phyloP scores from a whole-genome alignment of 768 basidiomycete species.

The Tricholoma saponaceum region DNA sequence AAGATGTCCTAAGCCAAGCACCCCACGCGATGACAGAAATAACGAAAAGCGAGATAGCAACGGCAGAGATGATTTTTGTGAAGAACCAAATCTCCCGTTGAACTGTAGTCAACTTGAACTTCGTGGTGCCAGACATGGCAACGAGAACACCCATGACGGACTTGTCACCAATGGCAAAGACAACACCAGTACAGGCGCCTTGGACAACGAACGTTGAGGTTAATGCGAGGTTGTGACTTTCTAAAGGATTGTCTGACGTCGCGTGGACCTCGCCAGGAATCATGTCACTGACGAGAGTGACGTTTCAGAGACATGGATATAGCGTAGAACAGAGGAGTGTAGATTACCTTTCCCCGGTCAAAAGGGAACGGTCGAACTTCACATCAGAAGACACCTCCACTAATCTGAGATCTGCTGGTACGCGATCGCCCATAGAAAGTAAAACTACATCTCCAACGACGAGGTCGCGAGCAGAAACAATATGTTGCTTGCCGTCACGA shows the following conservation, averaged over 20 bases:
- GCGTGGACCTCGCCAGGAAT: conserved; percentile 21
- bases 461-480: conserved; percentile 54
- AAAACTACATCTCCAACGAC: conserved; percentile 66
- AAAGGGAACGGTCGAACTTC: conserved; percentile 56
- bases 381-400: conserved; percentile 54
- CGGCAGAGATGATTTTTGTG: conserved; percentile 40
- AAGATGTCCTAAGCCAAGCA: neutral
- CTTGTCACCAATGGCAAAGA: conserved; percentile 1
- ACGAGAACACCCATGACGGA: neutral
- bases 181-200: neutral
- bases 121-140: neutral
- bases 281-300: neutral
- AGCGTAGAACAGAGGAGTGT: neutral
- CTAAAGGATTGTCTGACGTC: conserved; percentile 32
- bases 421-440: conserved; percentile 60
- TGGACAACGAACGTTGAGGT: neutral
- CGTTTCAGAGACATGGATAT: neutral
- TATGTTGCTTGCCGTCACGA: conserved; percentile 12
- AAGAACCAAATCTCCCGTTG: conserved; percentile 38
- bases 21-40: neutral
- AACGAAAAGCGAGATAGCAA: conserved; percentile 6
- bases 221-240: conserved; percentile 13
- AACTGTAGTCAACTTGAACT: conserved; percentile 1
- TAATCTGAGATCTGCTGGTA: conserved; percentile 70
- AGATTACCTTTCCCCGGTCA: conserved; percentile 55